Evolutionary conservation across 495 filamentous ascomycete genomes (phyloP), one percentile per base, ranked within the genome.

Genomic region (Arthonia radiata): DNA sequence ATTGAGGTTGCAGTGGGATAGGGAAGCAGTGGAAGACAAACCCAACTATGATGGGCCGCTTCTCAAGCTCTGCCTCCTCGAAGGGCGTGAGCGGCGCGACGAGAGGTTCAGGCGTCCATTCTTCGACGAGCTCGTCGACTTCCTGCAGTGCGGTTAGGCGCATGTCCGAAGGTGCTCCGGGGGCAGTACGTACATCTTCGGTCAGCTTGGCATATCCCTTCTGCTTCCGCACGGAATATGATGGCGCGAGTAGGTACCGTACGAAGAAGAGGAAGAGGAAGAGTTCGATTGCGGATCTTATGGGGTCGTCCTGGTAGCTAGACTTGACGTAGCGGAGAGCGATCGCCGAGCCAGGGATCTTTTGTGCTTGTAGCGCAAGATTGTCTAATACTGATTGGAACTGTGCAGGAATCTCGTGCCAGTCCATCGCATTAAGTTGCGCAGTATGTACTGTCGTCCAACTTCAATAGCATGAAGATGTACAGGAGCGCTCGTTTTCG

Each of bases 291-390:
- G 81, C 80, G 14, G 74, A 86, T 13, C 86, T 71, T 30, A 94
- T 63, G 8, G 86, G 86, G 31, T 99, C 86, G 48, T 99, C 73
- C 52, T 94, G 86, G 52, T 99, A 94, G 42, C 80, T 92, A 18
- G 77, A 86, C 45, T 75, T 76, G 36, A 99, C 72, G 42, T 99
- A 99, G 31, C 86, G 74, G 29, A 92, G 64, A 37, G 93, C 59
- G 36, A 99, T 92, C 13, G 86, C 74, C 13, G 29, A 22, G 11
- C 19, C 26, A 16, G 23, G 11, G n/a, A n/a, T n/a, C n/a, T n/a
- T n/a, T n/a, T n/a, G n/a, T n/a, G n/a, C n/a, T n/a, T n/a, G n/a
- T n/a, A n/a, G n/a, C n/a, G n/a, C n/a, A n/a, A n/a, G n/a, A n/a
- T n/a, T n/a, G n/a, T n/a, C n/a, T n/a, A n/a, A n/a, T n/a, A n/a